Percentiles rank a stretch among this genome's conserved stretches.
phyloP scores from a whole-genome alignment of 495 filamentous ascomycete genomes.

The Aspergillus cristatus region DNA sequence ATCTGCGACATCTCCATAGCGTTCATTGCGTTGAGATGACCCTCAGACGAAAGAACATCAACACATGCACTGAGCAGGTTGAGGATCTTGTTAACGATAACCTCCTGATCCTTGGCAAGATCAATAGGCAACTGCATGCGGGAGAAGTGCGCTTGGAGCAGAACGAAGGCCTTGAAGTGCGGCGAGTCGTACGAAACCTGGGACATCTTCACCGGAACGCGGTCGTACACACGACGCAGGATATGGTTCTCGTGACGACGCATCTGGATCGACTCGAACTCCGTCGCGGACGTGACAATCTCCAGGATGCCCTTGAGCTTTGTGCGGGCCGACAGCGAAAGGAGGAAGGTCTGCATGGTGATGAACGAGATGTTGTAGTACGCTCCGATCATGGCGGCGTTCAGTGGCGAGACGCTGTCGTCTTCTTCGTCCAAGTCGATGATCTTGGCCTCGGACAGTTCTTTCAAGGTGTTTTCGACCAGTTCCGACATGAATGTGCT shows the following conservation, averaged over 20 bases:
- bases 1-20: slow-evolving; percentile 99
- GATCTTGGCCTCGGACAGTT: slow-evolving; percentile 87
- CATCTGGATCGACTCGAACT: slow-evolving; percentile 94
- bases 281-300: slow-evolving; percentile 92
- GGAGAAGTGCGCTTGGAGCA: slow-evolving; percentile 96
- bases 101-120: slow-evolving; percentile 92
- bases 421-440: slow-evolving; percentile 97
- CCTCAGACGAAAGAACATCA: slow-evolving; percentile 92
- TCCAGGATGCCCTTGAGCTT: slow-evolving; percentile 95
- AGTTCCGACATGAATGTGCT: slow-evolving; percentile 92
- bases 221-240: slow-evolving; percentile 86
- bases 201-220: slow-evolving; percentile 89
- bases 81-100: slow-evolving; percentile 76
- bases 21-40: slow-evolving; percentile 91
- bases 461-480: slow-evolving; percentile 86
- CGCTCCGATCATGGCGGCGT: slow-evolving; percentile 94
- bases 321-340: slow-evolving; percentile 80
- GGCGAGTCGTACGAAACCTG: slow-evolving; percentile 80
- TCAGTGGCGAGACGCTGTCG: slow-evolving; percentile 79
- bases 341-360: slow-evolving; percentile 98
- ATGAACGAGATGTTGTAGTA: slow-evolving; percentile 99
- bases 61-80: slow-evolving; percentile 86
- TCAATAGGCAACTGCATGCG: slow-evolving; percentile 93
- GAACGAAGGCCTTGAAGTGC: slow-evolving; percentile 95
- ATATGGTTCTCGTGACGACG: slow-evolving; percentile 85